Evolutionary conservation across 257 asterid species (phyloP).

Genomic region (Gentiana straminea): DNA sequence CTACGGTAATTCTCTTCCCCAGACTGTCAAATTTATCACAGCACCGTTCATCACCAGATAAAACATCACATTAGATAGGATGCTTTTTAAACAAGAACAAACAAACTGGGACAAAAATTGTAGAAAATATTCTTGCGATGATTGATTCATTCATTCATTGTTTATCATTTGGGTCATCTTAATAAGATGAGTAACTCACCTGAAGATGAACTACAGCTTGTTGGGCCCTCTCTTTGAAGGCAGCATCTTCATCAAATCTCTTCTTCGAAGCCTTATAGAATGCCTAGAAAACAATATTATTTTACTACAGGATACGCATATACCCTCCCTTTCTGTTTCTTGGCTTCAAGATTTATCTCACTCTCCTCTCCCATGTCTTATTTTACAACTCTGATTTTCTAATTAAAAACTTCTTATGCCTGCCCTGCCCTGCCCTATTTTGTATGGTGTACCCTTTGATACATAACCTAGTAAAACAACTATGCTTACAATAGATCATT

Average conservation of each 20-base stretch:
- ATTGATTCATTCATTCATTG: neutral
- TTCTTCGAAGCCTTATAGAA: slow-evolving; percentile 83
- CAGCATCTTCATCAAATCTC: slow-evolving; percentile 71
- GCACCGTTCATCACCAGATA: slow-evolving; percentile 1
- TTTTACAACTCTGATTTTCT: too few species aligned
- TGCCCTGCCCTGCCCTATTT: too few species aligned
- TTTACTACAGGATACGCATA: neutral
- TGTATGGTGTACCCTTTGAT: neutral
- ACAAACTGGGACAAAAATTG: neutral
- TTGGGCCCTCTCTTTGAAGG: slow-evolving; percentile 81
- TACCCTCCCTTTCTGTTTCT: too few species aligned
- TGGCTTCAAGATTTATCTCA: too few species aligned
- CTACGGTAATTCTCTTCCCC: slow-evolving; percentile 67
- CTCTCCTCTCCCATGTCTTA: too few species aligned
- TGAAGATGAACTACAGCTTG: slow-evolving; percentile 90
- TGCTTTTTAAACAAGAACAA: neutral
- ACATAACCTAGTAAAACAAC: neutral
- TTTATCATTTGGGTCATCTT: neutral
- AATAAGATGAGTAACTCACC: slow-evolving; percentile 32
- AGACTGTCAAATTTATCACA: slow-evolving; percentile 31
- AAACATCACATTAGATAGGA: neutral
- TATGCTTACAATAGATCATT: neutral
- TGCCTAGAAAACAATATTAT: slow-evolving; percentile 28
- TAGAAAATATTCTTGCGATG: too few species aligned
- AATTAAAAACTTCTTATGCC: too few species aligned